A percentile compares a stretch with the other conserved stretches of the same genome.
These are phyloP conservation scores for Alternaria incomplexa DNA, from an alignment of 2,329 filamentous ascomycete species.

Conservation along the genomic window DNA sequence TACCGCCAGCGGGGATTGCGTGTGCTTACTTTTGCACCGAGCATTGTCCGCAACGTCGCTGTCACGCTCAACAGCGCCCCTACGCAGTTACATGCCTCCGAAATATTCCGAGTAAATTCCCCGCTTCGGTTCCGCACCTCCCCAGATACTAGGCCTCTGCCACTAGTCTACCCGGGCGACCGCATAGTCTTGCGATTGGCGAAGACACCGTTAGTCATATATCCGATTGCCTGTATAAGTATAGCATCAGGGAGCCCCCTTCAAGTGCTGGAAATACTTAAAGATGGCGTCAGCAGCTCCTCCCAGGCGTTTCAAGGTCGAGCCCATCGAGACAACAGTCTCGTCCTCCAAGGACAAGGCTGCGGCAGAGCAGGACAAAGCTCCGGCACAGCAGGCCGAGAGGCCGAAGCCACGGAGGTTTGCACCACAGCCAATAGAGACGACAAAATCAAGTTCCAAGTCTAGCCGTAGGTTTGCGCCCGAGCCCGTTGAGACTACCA, in stretches of 20 bases:
- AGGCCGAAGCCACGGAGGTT: conserved; percentile 37
- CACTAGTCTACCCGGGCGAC: conserved; percentile 29
- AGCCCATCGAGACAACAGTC: conserved; percentile 44
- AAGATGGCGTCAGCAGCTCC: conserved; percentile 41
- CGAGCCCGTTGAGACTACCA: conserved; percentile 74
- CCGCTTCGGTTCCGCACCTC: conserved; percentile 32
- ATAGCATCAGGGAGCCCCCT: conserved; percentile 8
- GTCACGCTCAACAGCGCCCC: neutral
- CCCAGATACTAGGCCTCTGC: conserved; percentile 17
- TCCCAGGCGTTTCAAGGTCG: conserved; percentile 46
- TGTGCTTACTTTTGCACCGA: conserved; percentile 5
- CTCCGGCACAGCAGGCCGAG: conserved; percentile 60
- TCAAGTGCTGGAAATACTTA: conserved; percentile 3
- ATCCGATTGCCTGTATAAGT: conserved; percentile 7
- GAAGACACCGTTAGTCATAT: conserved; percentile 23
- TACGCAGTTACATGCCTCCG: conserved; percentile 23
- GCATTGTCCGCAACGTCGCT: neutral
- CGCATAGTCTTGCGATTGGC: conserved; percentile 21
- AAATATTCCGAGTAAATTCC: conserved; percentile 28
- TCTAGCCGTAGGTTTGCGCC: conserved; percentile 64
- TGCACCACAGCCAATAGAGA: conserved; percentile 49
- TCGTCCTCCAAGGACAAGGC: conserved; percentile 65
- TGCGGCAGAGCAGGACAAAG: conserved; percentile 71
- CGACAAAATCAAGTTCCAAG: conserved; percentile 25
- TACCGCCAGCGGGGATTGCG: conserved; percentile 1